Evolutionary conservation across 805 yeast genomes (phyloP).

Genomic region (Wickerhamomyces chambardii): DNA sequence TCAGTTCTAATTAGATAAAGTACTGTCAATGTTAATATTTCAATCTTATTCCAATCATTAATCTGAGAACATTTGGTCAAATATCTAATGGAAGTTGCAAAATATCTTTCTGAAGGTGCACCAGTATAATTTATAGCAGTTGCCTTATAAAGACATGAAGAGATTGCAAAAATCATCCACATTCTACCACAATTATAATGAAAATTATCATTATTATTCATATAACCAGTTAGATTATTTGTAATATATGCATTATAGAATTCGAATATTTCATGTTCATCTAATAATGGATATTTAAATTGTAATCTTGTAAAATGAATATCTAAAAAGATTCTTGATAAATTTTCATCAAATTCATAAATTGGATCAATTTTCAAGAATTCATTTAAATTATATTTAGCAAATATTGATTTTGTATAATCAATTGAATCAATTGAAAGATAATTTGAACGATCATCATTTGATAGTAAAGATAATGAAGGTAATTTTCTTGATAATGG

Average conservation of each 20-base stretch:
- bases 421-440: slow-evolving; percentile 25
- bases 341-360: slow-evolving; percentile 38
- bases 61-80: slow-evolving; percentile 34
- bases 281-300: slow-evolving; percentile 46
- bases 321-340: slow-evolving; percentile 41
- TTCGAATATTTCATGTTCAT: slow-evolving; percentile 39
- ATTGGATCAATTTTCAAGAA: slow-evolving; percentile 40
- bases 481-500: slow-evolving; percentile 1
- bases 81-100: slow-evolving; percentile 52
- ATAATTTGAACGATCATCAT: slow-evolving; percentile 1
- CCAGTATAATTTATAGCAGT: slow-evolving; percentile 44
- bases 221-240: slow-evolving; percentile 21
- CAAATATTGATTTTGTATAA: slow-evolving; percentile 30
- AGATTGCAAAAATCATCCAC: slow-evolving; percentile 45
- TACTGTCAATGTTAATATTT: slow-evolving; percentile 41
- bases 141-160: slow-evolving; percentile 42
- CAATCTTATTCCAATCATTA: slow-evolving; percentile 36
- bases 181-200: slow-evolving; percentile 46
- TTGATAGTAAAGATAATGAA: background rate
- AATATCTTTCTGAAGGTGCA: slow-evolving; percentile 44
- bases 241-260: slow-evolving; percentile 40
- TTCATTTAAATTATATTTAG: slow-evolving; percentile 37
- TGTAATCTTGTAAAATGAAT: slow-evolving; percentile 48
- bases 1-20: slow-evolving; percentile 53
- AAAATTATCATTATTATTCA: slow-evolving; percentile 32